phyloP scores from a whole-genome alignment of 2,329 filamentous ascomycete species.

The Biscogniauxia mediterranea region DNA sequence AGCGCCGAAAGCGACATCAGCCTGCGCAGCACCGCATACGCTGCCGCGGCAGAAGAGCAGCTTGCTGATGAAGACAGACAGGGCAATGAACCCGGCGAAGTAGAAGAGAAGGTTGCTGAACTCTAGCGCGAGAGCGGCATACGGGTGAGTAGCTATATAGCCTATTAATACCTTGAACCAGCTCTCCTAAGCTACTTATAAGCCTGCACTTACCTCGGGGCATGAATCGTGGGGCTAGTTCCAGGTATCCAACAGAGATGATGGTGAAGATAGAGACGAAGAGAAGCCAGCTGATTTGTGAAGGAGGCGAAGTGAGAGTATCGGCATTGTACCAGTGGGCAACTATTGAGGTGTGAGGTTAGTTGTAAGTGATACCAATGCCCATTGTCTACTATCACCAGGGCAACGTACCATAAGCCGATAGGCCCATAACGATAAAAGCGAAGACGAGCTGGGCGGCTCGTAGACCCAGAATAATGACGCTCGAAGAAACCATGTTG shows the following conservation, averaged over 20 bases:
- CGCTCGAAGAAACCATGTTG: conserved; percentile 39
- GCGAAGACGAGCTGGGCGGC: conserved; percentile 46
- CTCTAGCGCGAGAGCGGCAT: conserved; percentile 49
- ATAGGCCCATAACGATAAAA: conserved; percentile 46
- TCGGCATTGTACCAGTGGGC: conserved; percentile 58
- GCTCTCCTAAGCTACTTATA: not conserved
- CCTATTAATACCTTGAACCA: conserved; percentile 1
- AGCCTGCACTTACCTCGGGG: conserved; percentile 37
- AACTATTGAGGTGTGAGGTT: conserved; percentile 39
- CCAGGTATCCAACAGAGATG: conserved; percentile 53
- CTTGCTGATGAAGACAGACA: conserved; percentile 54
- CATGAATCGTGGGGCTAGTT: conserved; percentile 46
- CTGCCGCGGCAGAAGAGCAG: conserved; percentile 56
- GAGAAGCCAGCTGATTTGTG: conserved; percentile 57
- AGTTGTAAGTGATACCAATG: conserved; percentile 5
- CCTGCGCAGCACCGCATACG: conserved; percentile 55
- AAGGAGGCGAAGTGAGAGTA: conserved; percentile 53
- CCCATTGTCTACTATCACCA: not conserved
- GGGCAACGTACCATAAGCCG: conserved; percentile 48
- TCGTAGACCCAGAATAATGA: conserved; percentile 43
- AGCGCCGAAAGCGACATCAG: conserved; percentile 53
- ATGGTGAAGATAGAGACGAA: conserved; percentile 54
- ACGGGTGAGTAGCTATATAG: conserved; percentile 44
- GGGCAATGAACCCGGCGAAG: conserved; percentile 58
- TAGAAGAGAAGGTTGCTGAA: conserved; percentile 54